Evolutionary conservation across 768 basidiomycete species (phyloP), one percentile per base, ranked within the genome.

Genomic region (Lactarius vividus): DNA sequence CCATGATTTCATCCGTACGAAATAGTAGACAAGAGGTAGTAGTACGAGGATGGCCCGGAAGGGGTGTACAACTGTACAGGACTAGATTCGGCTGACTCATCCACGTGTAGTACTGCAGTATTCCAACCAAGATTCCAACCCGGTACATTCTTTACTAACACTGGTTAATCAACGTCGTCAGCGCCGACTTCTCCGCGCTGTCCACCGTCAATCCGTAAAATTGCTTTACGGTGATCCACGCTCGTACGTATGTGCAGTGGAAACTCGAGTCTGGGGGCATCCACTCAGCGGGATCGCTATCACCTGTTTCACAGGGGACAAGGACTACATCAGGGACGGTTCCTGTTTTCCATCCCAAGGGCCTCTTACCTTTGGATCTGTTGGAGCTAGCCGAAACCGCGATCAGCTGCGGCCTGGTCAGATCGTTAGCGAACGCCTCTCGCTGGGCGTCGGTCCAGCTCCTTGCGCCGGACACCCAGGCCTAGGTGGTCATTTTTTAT

Each of bases 391-490:
- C 75, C 13, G 82, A 80, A 44, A 85, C 78, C 46, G 83, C 83
- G 35, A 84, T 73, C 3, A 86, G 77, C 72, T 85, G 84, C 5
- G 84, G 84, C 31, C 83, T 77, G 2, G 79, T 81, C 54, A 86
- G 72, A 61, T 86, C 85, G 69, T 85, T 86, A 11, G 85, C 84
- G 62, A 80, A 83, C 0, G 80, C 76, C 67, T 84, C 79, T 35
- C 84, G 79, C 65, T 81, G 80, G 0, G 80, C 81, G 42, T 69
- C 71, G 15, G 83, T 82, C 85, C 85, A 86, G 49, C 70, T 63
- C 10, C 81, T 75, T 16, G 84, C 85, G 28, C 84, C 85, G 7
- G 83, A 84, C 0, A 85, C 68, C 84, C 84, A 85, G 0, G 84
- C 84, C 79, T 83, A 39, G 3, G 9, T 16, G 15, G 16, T 23